Evolutionary conservation across 306 rosid species (phyloP).

Genomic region (Senna tora): DNA sequence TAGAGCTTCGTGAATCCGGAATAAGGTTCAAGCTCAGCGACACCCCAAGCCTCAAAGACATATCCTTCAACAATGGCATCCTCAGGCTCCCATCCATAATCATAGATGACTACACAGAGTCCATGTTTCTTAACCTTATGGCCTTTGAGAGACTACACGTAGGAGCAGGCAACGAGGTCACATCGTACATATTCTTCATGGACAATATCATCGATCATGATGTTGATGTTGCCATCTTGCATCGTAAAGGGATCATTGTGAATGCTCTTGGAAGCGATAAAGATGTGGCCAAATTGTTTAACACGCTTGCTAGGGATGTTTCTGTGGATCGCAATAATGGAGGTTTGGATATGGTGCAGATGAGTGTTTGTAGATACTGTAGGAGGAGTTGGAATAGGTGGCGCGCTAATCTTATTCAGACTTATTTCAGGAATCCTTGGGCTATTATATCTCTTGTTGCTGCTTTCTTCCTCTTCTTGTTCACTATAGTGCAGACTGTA

Average conservation of each 20-base stretch:
- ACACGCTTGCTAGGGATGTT: slow-evolving; percentile 28
- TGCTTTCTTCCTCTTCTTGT: slow-evolving; percentile 37
- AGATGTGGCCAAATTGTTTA: slow-evolving; percentile 37
- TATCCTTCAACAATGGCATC: slow-evolving; percentile 38
- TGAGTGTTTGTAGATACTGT: slow-evolving; percentile 34
- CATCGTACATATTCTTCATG: slow-evolving; percentile 49
- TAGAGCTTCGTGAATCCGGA: slow-evolving; percentile 50
- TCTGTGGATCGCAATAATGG: slow-evolving; percentile 28
- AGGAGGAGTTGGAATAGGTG: slow-evolving; percentile 39
- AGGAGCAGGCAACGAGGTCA: slow-evolving; percentile 45
- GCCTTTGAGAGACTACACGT: slow-evolving; percentile 55
- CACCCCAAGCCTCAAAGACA: slow-evolving; percentile 38
- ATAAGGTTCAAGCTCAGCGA: slow-evolving; percentile 40
- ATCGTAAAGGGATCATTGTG: slow-evolving; percentile 24
- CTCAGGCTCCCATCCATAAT: slow-evolving; percentile 38
- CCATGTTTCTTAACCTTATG: slow-evolving; percentile 47
- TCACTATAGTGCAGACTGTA: slow-evolving; percentile 30
- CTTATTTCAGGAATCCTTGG: slow-evolving; percentile 46
- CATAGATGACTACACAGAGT: slow-evolving; percentile 44
- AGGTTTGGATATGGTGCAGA: slow-evolving; percentile 15
- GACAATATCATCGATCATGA: slow-evolving; percentile 47
- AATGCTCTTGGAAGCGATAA: slow-evolving; percentile 49
- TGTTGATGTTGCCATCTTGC: slow-evolving; percentile 44
- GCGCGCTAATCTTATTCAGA: slow-evolving; percentile 41
- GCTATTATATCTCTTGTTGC: slow-evolving; percentile 37